A percentile compares a stretch with the other conserved stretches of the same genome.
Evolutionary conservation across 352 stramenopile genomes (phyloP).

Genomic region (Blastocystis sp.): DNA sequence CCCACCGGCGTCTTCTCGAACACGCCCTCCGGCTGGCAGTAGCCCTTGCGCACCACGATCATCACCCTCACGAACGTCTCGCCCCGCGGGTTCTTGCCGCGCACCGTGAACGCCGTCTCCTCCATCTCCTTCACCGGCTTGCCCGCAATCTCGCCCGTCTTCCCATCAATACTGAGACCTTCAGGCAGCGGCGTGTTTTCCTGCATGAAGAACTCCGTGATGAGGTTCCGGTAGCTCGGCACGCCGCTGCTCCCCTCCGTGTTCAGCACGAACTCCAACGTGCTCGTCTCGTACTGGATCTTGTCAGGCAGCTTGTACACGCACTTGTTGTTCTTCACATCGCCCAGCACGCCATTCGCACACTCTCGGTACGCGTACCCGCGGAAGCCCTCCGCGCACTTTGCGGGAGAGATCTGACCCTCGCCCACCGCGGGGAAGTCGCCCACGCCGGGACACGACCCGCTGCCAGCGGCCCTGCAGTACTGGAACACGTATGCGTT

Average conservation of each 20-base stretch:
- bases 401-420: constrained; percentile 50
- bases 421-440: constrained; percentile 13
- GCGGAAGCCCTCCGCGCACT: neutral
- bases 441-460: constrained; percentile 6
- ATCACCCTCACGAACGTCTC: neutral
- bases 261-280: neutral
- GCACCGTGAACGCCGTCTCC: neutral
- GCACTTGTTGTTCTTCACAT: constrained; percentile 29
- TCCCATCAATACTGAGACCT: constrained; percentile 1
- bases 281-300: neutral
- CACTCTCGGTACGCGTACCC: constrained; percentile 47
- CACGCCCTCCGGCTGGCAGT: neutral
- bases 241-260: neutral
- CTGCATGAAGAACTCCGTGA: constrained; percentile 6
- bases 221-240: constrained; percentile 3
- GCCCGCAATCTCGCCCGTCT: constrained; percentile 43
- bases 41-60: constrained; percentile 5
- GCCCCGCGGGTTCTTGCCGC: neutral
- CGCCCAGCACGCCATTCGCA: neutral
- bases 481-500: constrained; percentile 1
- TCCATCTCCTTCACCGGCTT: neutral
- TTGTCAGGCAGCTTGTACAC: neutral
- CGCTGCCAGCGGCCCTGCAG: constrained; percentile 1
- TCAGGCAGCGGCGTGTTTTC: neutral
- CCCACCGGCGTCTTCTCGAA: neutral